A percentile compares a stretch with the other conserved stretches of the same genome.
Conservation (phyloP, 2,329 filamentous ascomycete species). For the Sporothrix protearum region DNA sequence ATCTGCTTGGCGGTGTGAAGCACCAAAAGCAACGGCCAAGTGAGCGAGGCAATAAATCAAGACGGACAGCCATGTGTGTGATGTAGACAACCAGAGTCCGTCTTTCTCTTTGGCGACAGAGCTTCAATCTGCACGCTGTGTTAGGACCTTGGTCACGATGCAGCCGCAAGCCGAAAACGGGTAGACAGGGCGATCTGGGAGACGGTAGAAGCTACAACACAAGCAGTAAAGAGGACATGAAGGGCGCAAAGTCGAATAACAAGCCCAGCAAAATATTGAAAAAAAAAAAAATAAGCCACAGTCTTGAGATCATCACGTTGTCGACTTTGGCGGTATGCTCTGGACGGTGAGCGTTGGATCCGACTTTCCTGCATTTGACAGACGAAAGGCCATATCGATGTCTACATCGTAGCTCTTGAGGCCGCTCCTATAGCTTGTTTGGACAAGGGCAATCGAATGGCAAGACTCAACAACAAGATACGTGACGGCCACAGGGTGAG, state of each 20-base stretch:
- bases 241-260: neutral
- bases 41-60: neutral
- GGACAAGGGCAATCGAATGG: too few species aligned
- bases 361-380: too few species aligned
- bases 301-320: neutral
- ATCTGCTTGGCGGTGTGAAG: neutral
- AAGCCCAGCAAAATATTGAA: too few species aligned
- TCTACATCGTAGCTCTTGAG: too few species aligned
- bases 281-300: neutral
- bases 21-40: neutral
- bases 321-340: neutral
- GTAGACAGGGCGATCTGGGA: neutral
- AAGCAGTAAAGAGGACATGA: neutral
- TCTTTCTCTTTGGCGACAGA: too few species aligned
- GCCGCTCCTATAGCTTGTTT: too few species aligned
- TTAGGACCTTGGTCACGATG: neutral
- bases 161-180: neutral
- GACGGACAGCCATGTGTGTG: neutral
- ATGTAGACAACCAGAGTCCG: neutral
- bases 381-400: too few species aligned
- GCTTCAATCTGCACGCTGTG: too few species aligned
- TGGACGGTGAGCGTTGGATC: too few species aligned
- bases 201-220: neutral
- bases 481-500: neutral
- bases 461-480: too few species aligned